phyloP scores from a whole-genome alignment of 352 stramenopile genomes.

The Hyaloperonospora arabidopsidis region DNA sequence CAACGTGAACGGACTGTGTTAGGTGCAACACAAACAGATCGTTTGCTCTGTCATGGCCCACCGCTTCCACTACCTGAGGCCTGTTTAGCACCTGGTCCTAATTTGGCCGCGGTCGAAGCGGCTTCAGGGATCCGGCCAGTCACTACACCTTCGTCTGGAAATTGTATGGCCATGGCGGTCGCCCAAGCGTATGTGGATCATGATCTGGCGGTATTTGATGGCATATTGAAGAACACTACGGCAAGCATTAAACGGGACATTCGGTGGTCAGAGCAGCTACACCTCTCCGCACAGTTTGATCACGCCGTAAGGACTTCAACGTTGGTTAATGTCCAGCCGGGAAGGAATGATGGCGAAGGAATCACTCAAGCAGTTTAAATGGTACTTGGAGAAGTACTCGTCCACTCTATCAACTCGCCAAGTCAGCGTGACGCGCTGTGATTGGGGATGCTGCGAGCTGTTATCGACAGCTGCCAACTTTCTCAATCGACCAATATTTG shows the following conservation, averaged over 20 bases:
- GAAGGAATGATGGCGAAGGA: not conserved
- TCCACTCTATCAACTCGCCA: no score
- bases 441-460: no score
- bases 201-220: not conserved
- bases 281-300: not conserved
- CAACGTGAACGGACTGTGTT: no score
- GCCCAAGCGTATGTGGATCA: not conserved
- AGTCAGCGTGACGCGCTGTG: no score
- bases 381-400: constrained; percentile 7
- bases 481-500: no score
- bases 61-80: no score
- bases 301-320: not conserved
- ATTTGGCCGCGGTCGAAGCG: not conserved
- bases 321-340: not conserved
- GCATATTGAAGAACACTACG: not conserved
- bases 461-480: no score
- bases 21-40: no score
- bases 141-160: not conserved
- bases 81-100: not conserved
- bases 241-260: not conserved
- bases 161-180: not conserved
- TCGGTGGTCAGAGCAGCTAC: not conserved
- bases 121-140: not conserved
- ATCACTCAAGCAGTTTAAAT: not conserved
- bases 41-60: not conserved